These are phyloP conservation scores for Fusarium concolor DNA, from an alignment of 2,329 filamentous ascomycete species.

Conservation along the genomic window DNA sequence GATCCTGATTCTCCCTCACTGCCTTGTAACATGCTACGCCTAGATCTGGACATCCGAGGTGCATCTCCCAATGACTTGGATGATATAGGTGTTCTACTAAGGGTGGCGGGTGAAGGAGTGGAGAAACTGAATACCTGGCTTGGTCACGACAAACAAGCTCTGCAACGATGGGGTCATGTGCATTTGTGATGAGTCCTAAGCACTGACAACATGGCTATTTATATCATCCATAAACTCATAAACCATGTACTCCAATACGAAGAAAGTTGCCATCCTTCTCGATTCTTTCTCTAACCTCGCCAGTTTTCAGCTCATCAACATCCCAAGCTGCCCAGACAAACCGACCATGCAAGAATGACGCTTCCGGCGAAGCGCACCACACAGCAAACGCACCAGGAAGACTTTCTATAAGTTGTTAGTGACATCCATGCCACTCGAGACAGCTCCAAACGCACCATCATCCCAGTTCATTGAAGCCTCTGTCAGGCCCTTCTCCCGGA, in stretches of 20 bases:
- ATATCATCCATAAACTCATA: background rate
- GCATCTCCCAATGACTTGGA: background rate
- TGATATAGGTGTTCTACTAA: background rate
- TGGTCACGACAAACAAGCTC: background rate
- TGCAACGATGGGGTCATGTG: background rate
- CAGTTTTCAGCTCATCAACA: constrained; percentile 8
- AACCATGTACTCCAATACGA: background rate
- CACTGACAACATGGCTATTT: no score
- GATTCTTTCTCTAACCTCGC: background rate
- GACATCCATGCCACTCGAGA: no score
- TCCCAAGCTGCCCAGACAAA: constrained; percentile 12
- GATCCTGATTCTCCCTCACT: background rate
- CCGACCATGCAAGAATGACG: background rate
- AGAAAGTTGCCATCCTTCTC: background rate
- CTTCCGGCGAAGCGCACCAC: background rate
- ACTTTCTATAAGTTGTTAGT: background rate
- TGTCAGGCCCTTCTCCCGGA: background rate
- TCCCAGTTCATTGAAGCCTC: background rate
- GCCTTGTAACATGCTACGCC: background rate
- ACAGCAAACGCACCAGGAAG: background rate
- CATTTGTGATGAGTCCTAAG: background rate
- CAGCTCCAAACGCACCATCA: background rate
- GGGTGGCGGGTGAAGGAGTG: background rate
- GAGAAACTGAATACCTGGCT: background rate
- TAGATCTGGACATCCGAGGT: background rate